Conservation (phyloP, 192 early-diverging fungal genomes). For the Diversispora epigaea region DNA sequence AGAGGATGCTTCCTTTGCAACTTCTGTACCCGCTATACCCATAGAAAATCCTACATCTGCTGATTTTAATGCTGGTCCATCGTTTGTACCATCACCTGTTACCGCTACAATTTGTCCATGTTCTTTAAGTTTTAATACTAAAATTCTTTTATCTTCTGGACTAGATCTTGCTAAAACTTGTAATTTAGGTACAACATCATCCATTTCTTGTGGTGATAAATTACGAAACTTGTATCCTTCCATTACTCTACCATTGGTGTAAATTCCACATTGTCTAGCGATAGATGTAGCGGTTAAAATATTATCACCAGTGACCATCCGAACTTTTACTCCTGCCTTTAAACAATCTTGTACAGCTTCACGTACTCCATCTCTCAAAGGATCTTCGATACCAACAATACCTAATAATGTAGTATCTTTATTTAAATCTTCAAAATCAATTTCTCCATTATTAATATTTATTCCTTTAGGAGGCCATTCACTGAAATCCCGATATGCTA, state of each 20-base stretch:
- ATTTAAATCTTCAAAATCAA: conserved; percentile 52
- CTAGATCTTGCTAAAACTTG: conserved; percentile 93
- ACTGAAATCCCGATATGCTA: conserved; percentile 84
- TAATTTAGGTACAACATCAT: conserved; percentile 85
- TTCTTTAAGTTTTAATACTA: conserved; percentile 84
- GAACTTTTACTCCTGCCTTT: conserved; percentile 90
- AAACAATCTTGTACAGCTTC: conserved; percentile 88
- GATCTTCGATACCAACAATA: conserved; percentile 96
- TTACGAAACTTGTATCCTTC: conserved; percentile 93
- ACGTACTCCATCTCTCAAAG: conserved; percentile 90
- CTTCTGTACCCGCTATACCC: conserved; percentile 99
- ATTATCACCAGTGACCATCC: conserved; percentile 99
- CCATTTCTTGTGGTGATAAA: conserved; percentile 80
- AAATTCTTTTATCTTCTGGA: conserved; percentile 94
- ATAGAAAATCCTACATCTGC: conserved; percentile 98
- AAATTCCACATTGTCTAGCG: conserved; percentile 91
- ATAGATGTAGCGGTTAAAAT: conserved; percentile 90
- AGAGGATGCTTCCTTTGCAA: conserved; percentile 98
- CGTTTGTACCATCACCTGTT: conserved; percentile 99
- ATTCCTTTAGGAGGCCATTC: conserved; percentile 48
- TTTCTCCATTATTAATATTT: conserved; percentile 67
- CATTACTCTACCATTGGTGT: conserved; percentile 87
- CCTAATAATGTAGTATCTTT: conserved; percentile 72
- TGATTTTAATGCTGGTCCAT: conserved; percentile 89
- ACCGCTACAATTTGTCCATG: conserved; percentile 96